These are phyloP conservation scores for Neurospora sp. DNA, from an alignment of 495 filamentous ascomycete genomes.

Conservation along the genomic window DNA sequence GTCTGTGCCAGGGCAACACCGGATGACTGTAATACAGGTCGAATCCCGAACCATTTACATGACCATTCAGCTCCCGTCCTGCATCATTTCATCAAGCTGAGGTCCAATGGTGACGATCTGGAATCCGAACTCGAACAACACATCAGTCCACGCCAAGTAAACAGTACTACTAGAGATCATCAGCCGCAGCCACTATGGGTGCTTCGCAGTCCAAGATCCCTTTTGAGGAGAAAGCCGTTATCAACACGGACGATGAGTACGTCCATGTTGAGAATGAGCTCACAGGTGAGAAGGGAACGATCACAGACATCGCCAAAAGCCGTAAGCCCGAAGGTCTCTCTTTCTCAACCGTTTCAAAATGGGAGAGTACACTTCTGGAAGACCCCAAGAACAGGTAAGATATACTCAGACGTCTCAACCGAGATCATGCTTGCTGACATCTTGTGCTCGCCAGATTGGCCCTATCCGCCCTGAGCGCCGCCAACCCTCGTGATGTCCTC, in stretches of 20 bases:
- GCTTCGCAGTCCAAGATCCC: conserved; percentile 34
- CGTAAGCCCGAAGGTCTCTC: conserved; percentile 33
- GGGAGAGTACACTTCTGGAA: conserved; percentile 50
- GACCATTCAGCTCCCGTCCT: neutral
- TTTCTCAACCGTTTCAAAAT: conserved; percentile 36
- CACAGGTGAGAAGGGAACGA: conserved; percentile 2
- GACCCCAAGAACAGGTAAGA: conserved; percentile 53
- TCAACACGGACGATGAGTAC: conserved; percentile 35
- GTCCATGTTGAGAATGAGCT: conserved; percentile 27
- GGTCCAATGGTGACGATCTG: neutral
- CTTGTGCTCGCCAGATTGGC: conserved; percentile 39
- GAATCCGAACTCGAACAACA: neutral
- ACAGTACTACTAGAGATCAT: neutral
- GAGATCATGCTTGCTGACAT: neutral
- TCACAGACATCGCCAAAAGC: conserved; percentile 1
- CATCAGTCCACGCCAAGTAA: neutral
- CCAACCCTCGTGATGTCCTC: conserved; percentile 45
- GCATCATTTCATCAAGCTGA: neutral
- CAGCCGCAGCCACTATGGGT: conserved; percentile 29
- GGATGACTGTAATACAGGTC: neutral
- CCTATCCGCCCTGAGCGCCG: conserved; percentile 52
- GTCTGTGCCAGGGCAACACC: neutral
- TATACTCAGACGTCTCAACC: neutral
- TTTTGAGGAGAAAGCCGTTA: conserved; percentile 29
- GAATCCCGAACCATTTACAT: neutral